Evolutionary conservation across 2,329 filamentous ascomycete genomes (phyloP).

Genomic region (Pezicula neosporulosa): DNA sequence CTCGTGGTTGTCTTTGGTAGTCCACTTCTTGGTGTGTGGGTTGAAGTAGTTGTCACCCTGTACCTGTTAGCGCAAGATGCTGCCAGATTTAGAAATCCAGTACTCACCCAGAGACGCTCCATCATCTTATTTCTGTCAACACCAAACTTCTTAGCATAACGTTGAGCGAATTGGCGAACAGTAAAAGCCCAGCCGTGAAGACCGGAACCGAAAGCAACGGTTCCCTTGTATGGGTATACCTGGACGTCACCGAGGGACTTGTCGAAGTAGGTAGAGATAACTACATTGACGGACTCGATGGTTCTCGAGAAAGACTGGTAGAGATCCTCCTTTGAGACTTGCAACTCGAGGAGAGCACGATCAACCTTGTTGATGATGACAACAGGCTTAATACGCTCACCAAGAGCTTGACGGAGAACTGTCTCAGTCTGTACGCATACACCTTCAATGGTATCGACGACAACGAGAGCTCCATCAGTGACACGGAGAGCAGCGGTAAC

Average conservation of each 20-base stretch:
- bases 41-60: constrained; percentile 99
- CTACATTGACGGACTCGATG: constrained; percentile 99
- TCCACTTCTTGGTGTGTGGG: constrained; percentile 99
- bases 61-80: constrained; percentile 19
- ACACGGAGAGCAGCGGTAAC: constrained; percentile 99
- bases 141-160: constrained; percentile 99
- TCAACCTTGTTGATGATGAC: constrained; percentile 99
- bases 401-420: constrained; percentile 95
- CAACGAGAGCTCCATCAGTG: constrained; percentile 98
- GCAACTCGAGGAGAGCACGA: constrained; percentile 97
- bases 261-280: constrained; percentile 99
- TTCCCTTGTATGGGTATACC: constrained; percentile 97
- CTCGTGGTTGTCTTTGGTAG: constrained; percentile 78
- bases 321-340: constrained; percentile 97
- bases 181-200: constrained; percentile 99
- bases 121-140: constrained; percentile 99
- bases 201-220: constrained; percentile 98
- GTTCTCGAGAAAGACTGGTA: constrained; percentile 99
- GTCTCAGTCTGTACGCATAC: constrained; percentile 99
- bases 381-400: constrained; percentile 99
- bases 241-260: constrained; percentile 96
- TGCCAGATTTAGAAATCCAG: neutral
- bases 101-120: constrained; percentile 93
- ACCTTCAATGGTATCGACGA: constrained; percentile 99
- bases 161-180: constrained; percentile 91